Base-by-base conservation (phyloP, 345 rosid genomes). In the Hirschfeldia incana region DNA sequence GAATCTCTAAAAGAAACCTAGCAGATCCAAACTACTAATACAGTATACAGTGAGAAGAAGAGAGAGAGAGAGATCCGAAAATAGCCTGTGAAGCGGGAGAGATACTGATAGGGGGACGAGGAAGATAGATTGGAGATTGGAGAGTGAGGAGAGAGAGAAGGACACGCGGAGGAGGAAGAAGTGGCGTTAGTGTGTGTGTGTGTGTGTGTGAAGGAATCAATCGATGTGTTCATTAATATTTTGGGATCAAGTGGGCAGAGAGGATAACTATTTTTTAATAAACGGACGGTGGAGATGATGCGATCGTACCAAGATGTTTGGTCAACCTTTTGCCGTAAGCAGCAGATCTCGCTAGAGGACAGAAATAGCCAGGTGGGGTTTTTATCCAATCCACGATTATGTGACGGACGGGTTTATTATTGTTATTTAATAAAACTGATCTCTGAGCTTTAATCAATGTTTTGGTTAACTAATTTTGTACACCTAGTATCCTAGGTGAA, bases 181-280 rank as follows among this genome's bases (percentile, higher is more conserved):
- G 57, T n/a, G 57, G 57, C 21, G 21, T n/a, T 5, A 51, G 57
- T 51, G 53, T 13, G 16, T 46, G 53, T 46, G 6, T n/a, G 4
- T 13, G 57, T 51, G 53, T 13, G 16, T 46, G 53, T 46, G 6
- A 13, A 46, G 55, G 55, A 46, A 46, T n/a, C 16, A 42, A 46
- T 37, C 13, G 9, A 46, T 12, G 53, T 46, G 53, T 46, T 46
- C 1, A 46, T 44, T 44, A 13, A 46, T 12, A 46, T 4, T 51
- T 51, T 51, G 57, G 57, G 57, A 51, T 51, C 57, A 51, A 51
- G 57, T 51, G 57, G 57, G 57, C 57, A n/a, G 49, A 46, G 55
- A 51, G 53, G n/a, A 51, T 51, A 51, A 51, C n/a, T n/a, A 0
- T 51, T 51, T 51, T n/a, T 51, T 51, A 5, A n/a, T 51, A 15